phyloP scores from a whole-genome alignment of 2,329 filamentous ascomycete species.

The Colletotrichum costaricense region DNA sequence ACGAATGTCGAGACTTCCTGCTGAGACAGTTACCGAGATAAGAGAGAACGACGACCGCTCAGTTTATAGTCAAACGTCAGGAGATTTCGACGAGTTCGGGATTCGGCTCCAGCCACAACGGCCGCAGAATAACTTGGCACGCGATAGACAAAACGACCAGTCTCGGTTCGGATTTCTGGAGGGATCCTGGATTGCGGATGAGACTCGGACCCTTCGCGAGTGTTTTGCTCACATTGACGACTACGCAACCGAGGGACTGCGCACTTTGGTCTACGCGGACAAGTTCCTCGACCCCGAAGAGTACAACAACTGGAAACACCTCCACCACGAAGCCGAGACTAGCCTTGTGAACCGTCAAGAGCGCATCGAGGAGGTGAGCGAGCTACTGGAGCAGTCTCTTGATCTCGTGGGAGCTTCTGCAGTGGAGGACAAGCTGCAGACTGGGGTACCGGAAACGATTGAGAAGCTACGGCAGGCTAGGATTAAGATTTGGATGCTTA shows the following conservation, averaged over 20 bases:
- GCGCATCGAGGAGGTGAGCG: constrained; percentile 81
- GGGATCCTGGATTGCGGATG: constrained; percentile 58
- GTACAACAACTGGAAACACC: constrained; percentile 79
- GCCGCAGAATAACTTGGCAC: neutral
- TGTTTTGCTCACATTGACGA: constrained; percentile 91
- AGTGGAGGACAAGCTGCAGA: constrained; percentile 89
- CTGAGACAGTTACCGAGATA: constrained; percentile 62
- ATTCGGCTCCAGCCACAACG: constrained; percentile 43
- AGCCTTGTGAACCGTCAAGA: constrained; percentile 80
- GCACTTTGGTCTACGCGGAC: constrained; percentile 84
- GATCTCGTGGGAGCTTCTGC: constrained; percentile 86
- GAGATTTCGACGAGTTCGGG: constrained; percentile 60
- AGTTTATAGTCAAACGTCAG: constrained; percentile 46
- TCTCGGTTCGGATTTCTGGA: constrained; percentile 49
- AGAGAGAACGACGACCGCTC: constrained; percentile 58
- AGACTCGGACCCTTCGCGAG: constrained; percentile 76
- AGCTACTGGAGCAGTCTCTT: constrained; percentile 80
- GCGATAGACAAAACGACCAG: too few relatives aligned
- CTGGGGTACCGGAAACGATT: constrained; percentile 87
- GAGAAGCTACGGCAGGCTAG: constrained; percentile 85
- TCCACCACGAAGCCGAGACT: constrained; percentile 81
- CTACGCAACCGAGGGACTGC: constrained; percentile 85
- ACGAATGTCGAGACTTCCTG: constrained; percentile 64
- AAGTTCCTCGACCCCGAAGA: constrained; percentile 79
- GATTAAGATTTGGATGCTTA: constrained; percentile 94